phyloP scores from a whole-genome alignment of 306 rosid genomes.

The Cucurbita maxima region DNA sequence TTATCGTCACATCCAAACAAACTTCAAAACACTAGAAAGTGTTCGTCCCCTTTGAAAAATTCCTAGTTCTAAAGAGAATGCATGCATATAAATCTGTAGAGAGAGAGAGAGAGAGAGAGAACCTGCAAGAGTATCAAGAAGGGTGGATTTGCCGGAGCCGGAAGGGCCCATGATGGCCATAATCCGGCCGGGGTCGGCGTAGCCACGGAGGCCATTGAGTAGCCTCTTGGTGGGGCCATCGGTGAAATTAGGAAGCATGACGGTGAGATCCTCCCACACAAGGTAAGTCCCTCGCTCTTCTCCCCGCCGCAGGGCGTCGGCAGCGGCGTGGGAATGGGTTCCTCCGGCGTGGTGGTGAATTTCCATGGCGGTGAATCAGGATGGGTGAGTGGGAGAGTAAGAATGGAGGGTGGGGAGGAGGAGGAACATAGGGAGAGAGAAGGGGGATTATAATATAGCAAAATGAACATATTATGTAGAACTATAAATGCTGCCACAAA shows the following conservation, averaged over 20 bases:
- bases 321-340: constrained; percentile 1
- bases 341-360: constrained; percentile 21
- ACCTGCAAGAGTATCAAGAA: constrained; percentile 90
- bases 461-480: too few relatives aligned
- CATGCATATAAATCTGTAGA: background rate
- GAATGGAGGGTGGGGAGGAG: background rate
- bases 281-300: constrained; percentile 47
- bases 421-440: background rate
- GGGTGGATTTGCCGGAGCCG: constrained; percentile 91
- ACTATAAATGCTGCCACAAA: constrained; percentile 2
- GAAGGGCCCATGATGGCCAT: constrained; percentile 98
- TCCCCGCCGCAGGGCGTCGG: constrained; percentile 12
- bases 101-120: background rate
- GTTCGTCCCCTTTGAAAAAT: too few relatives aligned
- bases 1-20: background rate
- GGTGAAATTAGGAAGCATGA: constrained; percentile 46
- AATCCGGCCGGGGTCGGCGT: constrained; percentile 71
- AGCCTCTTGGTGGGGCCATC: constrained; percentile 66
- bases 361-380: constrained; percentile 20
- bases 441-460: too few relatives aligned
- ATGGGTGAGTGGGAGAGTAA: background rate
- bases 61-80: background rate
- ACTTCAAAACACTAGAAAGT: background rate
- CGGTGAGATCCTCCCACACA: constrained; percentile 85
- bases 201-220: constrained; percentile 57